Base-by-base conservation (phyloP, 257 asterid species). In the Capsicum baccatum region DNA sequence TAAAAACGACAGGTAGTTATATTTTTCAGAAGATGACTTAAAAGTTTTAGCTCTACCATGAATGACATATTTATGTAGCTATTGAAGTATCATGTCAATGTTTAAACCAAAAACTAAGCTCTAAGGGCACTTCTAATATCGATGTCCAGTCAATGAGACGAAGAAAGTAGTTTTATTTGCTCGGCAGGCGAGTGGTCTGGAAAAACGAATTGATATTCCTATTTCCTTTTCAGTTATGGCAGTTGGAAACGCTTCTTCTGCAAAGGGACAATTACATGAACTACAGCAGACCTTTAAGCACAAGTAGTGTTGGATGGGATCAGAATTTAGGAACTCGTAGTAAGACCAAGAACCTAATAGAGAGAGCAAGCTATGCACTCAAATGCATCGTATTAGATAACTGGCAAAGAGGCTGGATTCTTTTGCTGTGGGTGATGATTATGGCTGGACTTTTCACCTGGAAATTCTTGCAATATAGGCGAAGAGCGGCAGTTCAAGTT, bases 181-280 rank as follows among this genome's bases (percentile, higher is more conserved):
- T 67, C 16, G 5, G 33, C 33, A 26, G 19, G 11, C 19, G 26
- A 64, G 9, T 12, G 62, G 47, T 74, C 19, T 6, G 12, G 44
- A 19, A 39, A 44, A 57, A 80, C 42, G 64, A 47, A 26, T 58
- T 68, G 60, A 71, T 85, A 84, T 67, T 39, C 62, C 73, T 52
- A 52, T 82, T 76, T 71, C 17, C 15, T 7, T 12, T 83, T 83
- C 93, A 95, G 99, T 87, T 95, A 91, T 95, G 99, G 99, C 99
- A 94, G 89, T 85, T 95, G 92, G 99, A 95, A 84, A 83, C 97
- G 62, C 93, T 94, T 69, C 97, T 95, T 6, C 91, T 95, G 15
- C 98, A 92, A 92, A 89, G 95, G 74, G 96, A 95, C 85, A 88
- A 85, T 17, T 95, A 94, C 86, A 92, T 95, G 99, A 91, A 91